phyloP scores from a whole-genome alignment of 2,329 filamentous ascomycete genomes.

The Graphilbum fragrans region DNA sequence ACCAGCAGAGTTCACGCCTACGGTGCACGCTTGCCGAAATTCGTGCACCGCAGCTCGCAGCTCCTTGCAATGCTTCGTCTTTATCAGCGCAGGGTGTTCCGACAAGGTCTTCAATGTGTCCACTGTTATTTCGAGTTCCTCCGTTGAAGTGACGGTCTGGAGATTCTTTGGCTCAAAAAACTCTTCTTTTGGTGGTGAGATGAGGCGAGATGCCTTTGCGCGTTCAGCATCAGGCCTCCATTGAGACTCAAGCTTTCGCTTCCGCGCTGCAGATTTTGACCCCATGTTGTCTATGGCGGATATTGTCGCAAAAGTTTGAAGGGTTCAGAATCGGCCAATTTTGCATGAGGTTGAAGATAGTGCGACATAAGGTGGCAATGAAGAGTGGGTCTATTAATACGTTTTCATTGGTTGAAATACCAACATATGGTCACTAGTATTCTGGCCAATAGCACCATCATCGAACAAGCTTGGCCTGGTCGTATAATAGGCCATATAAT shows the following conservation, averaged over 20 bases:
- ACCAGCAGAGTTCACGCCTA: constrained; percentile 47
- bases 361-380: no score
- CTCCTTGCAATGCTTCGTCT: constrained; percentile 56
- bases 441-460: no score
- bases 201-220: constrained; percentile 2
- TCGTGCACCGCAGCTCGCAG: constrained; percentile 55
- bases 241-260: constrained; percentile 23
- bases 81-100: constrained; percentile 49
- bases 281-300: constrained; percentile 1
- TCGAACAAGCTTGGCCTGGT: no score
- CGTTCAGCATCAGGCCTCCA: background rate
- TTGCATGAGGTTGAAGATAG: no score
- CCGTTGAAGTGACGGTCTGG: constrained; percentile 42
- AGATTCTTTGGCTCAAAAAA: constrained; percentile 34
- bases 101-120: constrained; percentile 50
- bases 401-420: no score
- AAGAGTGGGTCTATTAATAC: no score
- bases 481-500: no score
- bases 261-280: constrained; percentile 30
- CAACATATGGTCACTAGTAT: no score
- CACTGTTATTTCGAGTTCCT: constrained; percentile 55
- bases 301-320: no score
- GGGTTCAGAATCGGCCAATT: no score
- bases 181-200: constrained; percentile 22
- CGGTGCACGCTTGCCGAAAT: constrained; percentile 57